Evolutionary conservation across 2,329 filamentous ascomycete genomes (phyloP), one percentile per base, ranked within the genome.

Genomic region (Ophiostoma perfectum): DNA sequence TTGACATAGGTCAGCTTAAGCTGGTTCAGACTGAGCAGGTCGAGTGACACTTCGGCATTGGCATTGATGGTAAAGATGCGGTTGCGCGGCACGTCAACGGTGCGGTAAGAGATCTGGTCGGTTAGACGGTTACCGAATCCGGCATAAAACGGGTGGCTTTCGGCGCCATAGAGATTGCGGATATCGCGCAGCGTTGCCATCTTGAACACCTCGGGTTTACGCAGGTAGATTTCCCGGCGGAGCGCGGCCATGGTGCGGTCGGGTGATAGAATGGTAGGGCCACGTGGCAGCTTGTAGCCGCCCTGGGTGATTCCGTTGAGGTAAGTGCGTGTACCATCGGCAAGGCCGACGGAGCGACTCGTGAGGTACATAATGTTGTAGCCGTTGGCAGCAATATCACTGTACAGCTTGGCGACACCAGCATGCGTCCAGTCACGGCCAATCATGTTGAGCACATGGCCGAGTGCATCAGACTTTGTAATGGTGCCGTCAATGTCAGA

Each of bases 311-410:
- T 92, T 39, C 93, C 93, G 70, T 93, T 90, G 3, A 99, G 83
- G 77, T 99, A 99, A 0, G 92, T 86, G 69, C 95, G 84, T 1
- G 95, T 99, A 0, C 83, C 93, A 78, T 99, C 95, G 16, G 95
- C 91, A 78, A 96, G 93, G 0, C 95, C 96, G 63, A 98, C 93
- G 14, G 92, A 95, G 66, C 95, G 89, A 76, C 91, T 96, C 0
- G 95, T 99, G 63, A 99, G 84, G 77, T 99, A 99, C 86, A 99
- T 93, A 76, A 99, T 96, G 78, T 99, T 98, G 83, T 98, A 99
- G 6, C 95, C 95, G 75, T 99, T 99, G 74, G 90, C 88, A 0
- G 89, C 88, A 73, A 99, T 99, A 73, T 99, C 96, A 65, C 91
- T 95, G 79, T 98, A 99, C 8, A 99, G 84, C 80, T 99, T 99